Evolutionary conservation across 2,329 filamentous ascomycete species (phyloP).

Genomic region (Pochonia chlamydosporia): DNA sequence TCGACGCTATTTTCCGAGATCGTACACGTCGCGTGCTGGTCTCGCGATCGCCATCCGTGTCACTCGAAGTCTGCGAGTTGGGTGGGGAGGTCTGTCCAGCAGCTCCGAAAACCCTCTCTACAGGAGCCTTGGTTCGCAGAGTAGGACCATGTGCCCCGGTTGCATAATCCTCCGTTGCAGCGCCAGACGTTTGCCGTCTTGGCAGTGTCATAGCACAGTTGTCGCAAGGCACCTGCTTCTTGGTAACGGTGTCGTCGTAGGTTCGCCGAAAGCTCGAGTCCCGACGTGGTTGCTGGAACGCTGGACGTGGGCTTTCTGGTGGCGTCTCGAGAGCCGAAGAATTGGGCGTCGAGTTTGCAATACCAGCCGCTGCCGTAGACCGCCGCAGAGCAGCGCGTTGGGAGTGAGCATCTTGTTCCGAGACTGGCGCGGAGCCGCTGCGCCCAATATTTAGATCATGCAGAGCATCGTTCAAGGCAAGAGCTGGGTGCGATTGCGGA

Average conservation of each 20-base stretch:
- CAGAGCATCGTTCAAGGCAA: constrained; percentile 40
- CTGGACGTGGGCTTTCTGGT: constrained; percentile 48
- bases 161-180: constrained; percentile 21
- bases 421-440: constrained; percentile 36
- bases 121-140: constrained; percentile 54
- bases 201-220: constrained; percentile 65
- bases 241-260: constrained; percentile 60
- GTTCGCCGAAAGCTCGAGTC: constrained; percentile 58
- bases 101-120: constrained; percentile 50
- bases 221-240: constrained; percentile 58
- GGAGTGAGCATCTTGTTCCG: constrained; percentile 38
- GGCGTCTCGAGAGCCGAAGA: constrained; percentile 49
- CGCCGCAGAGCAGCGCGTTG: constrained; percentile 37
- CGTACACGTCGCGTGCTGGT: constrained; percentile 26
- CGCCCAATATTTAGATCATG: constrained; percentile 41
- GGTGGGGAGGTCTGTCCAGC: constrained; percentile 44
- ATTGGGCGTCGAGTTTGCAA: constrained; percentile 20
- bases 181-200: constrained; percentile 22
- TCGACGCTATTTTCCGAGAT: constrained; percentile 37
- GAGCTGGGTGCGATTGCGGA: constrained; percentile 26
- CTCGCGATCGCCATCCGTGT: constrained; percentile 47
- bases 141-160: constrained; percentile 46
- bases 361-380: constrained; percentile 19
- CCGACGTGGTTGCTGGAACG: constrained; percentile 35
- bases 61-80: constrained; percentile 45